Conservation (phyloP, 345 rosid species). For the Carallia pectinifolia region DNA sequence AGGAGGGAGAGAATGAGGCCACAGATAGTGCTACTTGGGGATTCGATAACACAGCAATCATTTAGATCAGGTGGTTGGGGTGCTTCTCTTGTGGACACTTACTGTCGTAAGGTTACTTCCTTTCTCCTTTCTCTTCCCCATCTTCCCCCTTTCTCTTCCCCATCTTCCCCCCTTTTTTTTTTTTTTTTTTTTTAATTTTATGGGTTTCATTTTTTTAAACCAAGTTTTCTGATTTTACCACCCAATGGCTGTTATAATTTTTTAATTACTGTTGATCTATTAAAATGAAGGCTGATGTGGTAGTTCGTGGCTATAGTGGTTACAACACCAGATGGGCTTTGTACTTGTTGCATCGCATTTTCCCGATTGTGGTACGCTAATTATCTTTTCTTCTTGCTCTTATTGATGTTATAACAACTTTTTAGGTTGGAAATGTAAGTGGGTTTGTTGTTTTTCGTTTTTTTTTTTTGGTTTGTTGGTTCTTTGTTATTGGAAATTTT, state of each 20-base stretch:
- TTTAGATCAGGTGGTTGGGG: slow-evolving; percentile 90
- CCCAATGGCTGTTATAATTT: background rate
- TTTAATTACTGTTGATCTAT: background rate
- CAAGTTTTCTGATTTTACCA: background rate
- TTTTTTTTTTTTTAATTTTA: no score
- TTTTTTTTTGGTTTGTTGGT: background rate
- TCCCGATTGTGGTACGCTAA: slow-evolving; percentile 51
- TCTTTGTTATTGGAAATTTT: no score
- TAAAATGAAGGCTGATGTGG: slow-evolving; percentile 53
- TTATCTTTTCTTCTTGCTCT: background rate
- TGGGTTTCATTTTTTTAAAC: background rate
- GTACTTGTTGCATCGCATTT: slow-evolving; percentile 69
- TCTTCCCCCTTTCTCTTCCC: no score
- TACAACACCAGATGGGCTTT: slow-evolving; percentile 94
- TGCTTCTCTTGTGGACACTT: slow-evolving; percentile 37
- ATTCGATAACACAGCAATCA: slow-evolving; percentile 80
- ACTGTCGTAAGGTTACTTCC: no score
- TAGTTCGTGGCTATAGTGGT: slow-evolving; percentile 92
- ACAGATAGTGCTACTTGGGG: slow-evolving; percentile 77
- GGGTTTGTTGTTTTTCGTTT: slow-evolving; percentile 12
- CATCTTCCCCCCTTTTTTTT: no score
- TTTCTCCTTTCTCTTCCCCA: no score
- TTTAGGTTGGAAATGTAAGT: background rate
- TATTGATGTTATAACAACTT: background rate
- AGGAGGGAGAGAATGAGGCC: slow-evolving; percentile 52